A percentile compares a stretch with the other conserved stretches of the same genome.
phyloP scores from a whole-genome alignment of 2,329 filamentous ascomycete genomes.

The Cladorrhinum sp. region DNA sequence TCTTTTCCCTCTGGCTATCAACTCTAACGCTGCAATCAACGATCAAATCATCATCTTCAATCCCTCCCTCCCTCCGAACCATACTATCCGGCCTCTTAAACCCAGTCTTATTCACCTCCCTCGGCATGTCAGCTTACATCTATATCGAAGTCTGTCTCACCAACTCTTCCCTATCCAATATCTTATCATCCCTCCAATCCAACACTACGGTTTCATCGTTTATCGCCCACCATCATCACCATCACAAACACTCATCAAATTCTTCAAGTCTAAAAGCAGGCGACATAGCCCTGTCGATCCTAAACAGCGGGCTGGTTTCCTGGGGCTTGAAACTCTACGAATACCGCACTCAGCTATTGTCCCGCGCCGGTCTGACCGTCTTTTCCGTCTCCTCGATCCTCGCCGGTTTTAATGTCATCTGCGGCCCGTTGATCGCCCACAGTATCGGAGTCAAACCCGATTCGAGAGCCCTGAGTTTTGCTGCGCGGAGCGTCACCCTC shows the following conservation, averaged over 20 bases:
- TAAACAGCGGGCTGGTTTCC: slow-evolving; percentile 49
- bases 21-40: slow-evolving; percentile 38
- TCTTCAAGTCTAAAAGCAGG: slow-evolving; percentile 39
- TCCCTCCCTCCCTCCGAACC: slow-evolving; percentile 24
- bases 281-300: slow-evolving; percentile 46
- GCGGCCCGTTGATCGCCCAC: slow-evolving; percentile 39
- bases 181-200: slow-evolving; percentile 31
- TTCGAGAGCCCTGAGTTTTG: slow-evolving; percentile 42
- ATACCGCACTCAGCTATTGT: slow-evolving; percentile 46
- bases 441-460: slow-evolving; percentile 35
- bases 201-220: slow-evolving; percentile 32
- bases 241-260: too few species aligned
- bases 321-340: slow-evolving; percentile 56
- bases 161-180: slow-evolving; percentile 22
- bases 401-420: slow-evolving; percentile 42
- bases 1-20: slow-evolving; percentile 50
- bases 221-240: slow-evolving; percentile 23
- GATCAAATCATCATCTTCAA: slow-evolving; percentile 31
- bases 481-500: slow-evolving; percentile 49
- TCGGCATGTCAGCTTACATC: slow-evolving; percentile 44
- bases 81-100: slow-evolving; percentile 43
- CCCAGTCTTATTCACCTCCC: slow-evolving; percentile 47
- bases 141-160: slow-evolving; percentile 38
- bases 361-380: slow-evolving; percentile 40
- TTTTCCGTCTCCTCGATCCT: slow-evolving; percentile 36